Percentiles rank a stretch among this genome's conserved stretches.
phyloP scores from a whole-genome alignment of 129 eudicot species.

The Smallanthus sonchifolius region DNA sequence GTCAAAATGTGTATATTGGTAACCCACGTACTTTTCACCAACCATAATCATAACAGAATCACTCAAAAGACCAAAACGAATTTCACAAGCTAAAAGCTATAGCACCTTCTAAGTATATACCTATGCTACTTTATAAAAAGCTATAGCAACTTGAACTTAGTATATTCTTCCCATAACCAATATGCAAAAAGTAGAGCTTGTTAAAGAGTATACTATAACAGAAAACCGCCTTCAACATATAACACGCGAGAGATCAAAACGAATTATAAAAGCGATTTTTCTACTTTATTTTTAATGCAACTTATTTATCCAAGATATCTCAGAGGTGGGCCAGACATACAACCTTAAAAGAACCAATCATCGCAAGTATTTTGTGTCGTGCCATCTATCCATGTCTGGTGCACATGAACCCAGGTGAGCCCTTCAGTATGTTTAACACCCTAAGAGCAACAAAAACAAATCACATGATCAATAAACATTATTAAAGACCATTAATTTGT shows the following conservation, averaged over 20 bases:
- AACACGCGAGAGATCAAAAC: not conserved
- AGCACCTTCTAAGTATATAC: not conserved
- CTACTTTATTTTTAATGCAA: conserved; percentile 4
- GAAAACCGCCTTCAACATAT: not conserved
- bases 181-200: not conserved
- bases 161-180: conserved; percentile 5
- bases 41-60: not conserved
- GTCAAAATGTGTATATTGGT: no score
- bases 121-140: conserved; percentile 10
- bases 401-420: conserved; percentile 82
- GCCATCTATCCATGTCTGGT: conserved; percentile 79
- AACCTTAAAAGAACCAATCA: conserved; percentile 50
- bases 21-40: not conserved
- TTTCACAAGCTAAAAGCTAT: conserved; percentile 12
- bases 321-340: conserved; percentile 4
- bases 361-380: conserved; percentile 28
- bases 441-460: conserved; percentile 30
- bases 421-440: conserved; percentile 54
- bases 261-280: not conserved
- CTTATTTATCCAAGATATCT: conserved; percentile 7
- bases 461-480: not conserved
- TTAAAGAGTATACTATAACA: not conserved
- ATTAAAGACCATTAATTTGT: not conserved
- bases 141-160: conserved; percentile 7
- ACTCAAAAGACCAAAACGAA: conserved; percentile 1